Evolutionary conservation across 1,284 basidiomycete genomes (phyloP).

Genomic region (Cryptococcus sp.): DNA sequence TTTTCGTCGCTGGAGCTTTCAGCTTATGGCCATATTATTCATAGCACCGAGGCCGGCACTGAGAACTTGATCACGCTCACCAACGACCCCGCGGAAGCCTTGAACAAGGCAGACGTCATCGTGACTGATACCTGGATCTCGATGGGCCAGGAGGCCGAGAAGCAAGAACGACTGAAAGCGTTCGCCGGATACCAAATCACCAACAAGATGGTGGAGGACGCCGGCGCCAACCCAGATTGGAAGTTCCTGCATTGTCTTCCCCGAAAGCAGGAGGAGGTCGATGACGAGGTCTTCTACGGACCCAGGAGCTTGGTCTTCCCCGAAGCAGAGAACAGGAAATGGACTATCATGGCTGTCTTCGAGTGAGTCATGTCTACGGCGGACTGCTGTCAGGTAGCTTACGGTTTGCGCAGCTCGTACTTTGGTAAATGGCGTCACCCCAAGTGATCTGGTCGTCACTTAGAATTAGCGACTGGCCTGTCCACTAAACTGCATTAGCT

Average conservation of each 20-base stretch:
- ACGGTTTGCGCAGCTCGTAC: neutral
- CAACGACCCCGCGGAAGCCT: slow-evolving; percentile 73
- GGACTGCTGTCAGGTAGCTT: neutral
- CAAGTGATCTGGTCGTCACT: neutral
- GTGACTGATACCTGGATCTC: slow-evolving; percentile 98
- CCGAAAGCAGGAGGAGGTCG: slow-evolving; percentile 87
- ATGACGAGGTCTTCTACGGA: slow-evolving; percentile 76
- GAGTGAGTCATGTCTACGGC: slow-evolving; percentile 34
- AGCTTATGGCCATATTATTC: slow-evolving; percentile 4
- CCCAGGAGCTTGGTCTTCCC: slow-evolving; percentile 56
- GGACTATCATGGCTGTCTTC: slow-evolving; percentile 80
- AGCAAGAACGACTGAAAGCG: slow-evolving; percentile 80
- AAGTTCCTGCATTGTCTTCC: slow-evolving; percentile 96
- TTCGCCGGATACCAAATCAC: slow-evolving; percentile 95
- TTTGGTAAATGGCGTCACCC: slow-evolving; percentile 1
- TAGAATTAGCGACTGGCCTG: too few species aligned
- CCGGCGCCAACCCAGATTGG: slow-evolving; percentile 85
- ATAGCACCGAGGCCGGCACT: slow-evolving; percentile 47
- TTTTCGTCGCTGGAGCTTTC: neutral
- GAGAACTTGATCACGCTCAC: slow-evolving; percentile 46
- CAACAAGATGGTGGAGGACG: slow-evolving; percentile 72
- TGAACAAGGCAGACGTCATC: slow-evolving; percentile 86
- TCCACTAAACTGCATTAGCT: too few species aligned
- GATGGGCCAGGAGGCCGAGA: slow-evolving; percentile 97
- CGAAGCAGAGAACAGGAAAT: slow-evolving; percentile 78